A percentile compares a stretch with the other conserved stretches of the same genome.
These are phyloP conservation scores for Wickerhamomyces bisporus DNA, from an alignment of 805 yeast species.

Conservation along the genomic window DNA sequence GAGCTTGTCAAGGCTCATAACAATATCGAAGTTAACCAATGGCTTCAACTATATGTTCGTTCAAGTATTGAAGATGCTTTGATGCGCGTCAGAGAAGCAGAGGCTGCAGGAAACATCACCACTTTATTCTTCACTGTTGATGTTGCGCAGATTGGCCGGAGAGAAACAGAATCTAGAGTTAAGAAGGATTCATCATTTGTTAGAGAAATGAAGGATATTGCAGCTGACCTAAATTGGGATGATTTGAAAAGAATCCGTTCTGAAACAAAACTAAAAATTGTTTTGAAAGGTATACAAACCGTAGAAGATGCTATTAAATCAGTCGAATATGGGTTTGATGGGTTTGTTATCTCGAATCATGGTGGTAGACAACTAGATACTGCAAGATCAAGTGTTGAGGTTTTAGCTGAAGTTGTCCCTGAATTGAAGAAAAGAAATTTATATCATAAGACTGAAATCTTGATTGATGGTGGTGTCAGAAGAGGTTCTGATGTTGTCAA, in stretches of 20 bases:
- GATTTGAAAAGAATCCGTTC: constrained; percentile 22
- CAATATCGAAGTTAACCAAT: constrained; percentile 32
- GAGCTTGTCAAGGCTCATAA: constrained; percentile 33
- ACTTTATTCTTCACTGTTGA: constrained; percentile 53
- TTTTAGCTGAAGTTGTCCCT: constrained; percentile 50
- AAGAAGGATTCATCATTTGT: not conserved
- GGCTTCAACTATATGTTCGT: constrained; percentile 47
- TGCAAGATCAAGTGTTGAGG: constrained; percentile 56
- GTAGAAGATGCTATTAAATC: constrained; percentile 62
- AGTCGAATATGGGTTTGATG: constrained; percentile 52
- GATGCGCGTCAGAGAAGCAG: constrained; percentile 33
- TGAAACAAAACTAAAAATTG: constrained; percentile 39
- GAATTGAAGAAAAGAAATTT: constrained; percentile 36
- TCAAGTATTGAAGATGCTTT: constrained; percentile 26
- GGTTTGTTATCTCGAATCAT: constrained; percentile 65
- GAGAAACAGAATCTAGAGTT: constrained; percentile 32
- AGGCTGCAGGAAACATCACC: constrained; percentile 33
- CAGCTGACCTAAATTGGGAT: constrained; percentile 28
- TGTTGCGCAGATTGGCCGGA: constrained; percentile 47
- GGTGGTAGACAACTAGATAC: constrained; percentile 72
- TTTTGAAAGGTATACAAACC: constrained; percentile 61
- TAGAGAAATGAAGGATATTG: not conserved
- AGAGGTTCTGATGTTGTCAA: constrained; percentile 75
- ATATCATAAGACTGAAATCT: constrained; percentile 52
- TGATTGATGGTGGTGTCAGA: constrained; percentile 72